Evolutionary conservation across 1,284 basidiomycete species (phyloP).

Genomic region (Ceratobasidium theobromae): DNA sequence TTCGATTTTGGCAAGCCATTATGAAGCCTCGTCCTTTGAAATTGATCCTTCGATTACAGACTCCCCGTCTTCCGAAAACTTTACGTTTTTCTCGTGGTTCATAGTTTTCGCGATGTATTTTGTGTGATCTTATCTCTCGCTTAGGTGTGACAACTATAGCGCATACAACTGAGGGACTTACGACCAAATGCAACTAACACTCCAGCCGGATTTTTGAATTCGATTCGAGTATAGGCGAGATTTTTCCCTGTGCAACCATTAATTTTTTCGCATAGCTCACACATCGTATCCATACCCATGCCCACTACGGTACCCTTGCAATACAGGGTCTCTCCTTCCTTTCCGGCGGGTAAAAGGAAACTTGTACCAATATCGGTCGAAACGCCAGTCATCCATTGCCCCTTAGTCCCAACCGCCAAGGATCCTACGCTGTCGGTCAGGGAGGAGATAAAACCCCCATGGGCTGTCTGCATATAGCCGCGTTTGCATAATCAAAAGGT

Average conservation of each 20-base stretch:
- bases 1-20: background rate
- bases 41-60: conserved; percentile 59
- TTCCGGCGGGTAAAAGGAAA: conserved; percentile 73
- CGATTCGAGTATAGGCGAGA: conserved; percentile 78
- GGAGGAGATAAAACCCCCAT: conserved; percentile 82
- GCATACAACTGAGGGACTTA: conserved; percentile 45
- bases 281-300: conserved; percentile 52
- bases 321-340: conserved; percentile 61
- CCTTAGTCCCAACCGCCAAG: conserved; percentile 77
- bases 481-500: background rate
- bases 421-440: conserved; percentile 85
- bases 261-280: conserved; percentile 18
- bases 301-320: conserved; percentile 63
- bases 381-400: conserved; percentile 82
- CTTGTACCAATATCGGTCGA: conserved; percentile 86
- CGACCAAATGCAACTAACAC: conserved; percentile 83
- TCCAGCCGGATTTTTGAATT: conserved; percentile 70
- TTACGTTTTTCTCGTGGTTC: conserved; percentile 69
- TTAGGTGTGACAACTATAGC: background rate
- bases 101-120: conserved; percentile 83
- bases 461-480: conserved; percentile 54
- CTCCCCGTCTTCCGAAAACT: conserved; percentile 78
- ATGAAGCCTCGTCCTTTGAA: background rate
- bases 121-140: conserved; percentile 64
- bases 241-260: conserved; percentile 60